Evolutionary conservation across 2,329 filamentous ascomycete genomes (phyloP), one percentile per base, ranked within the genome.

Genomic region (Hymenoscyphus linearis): DNA sequence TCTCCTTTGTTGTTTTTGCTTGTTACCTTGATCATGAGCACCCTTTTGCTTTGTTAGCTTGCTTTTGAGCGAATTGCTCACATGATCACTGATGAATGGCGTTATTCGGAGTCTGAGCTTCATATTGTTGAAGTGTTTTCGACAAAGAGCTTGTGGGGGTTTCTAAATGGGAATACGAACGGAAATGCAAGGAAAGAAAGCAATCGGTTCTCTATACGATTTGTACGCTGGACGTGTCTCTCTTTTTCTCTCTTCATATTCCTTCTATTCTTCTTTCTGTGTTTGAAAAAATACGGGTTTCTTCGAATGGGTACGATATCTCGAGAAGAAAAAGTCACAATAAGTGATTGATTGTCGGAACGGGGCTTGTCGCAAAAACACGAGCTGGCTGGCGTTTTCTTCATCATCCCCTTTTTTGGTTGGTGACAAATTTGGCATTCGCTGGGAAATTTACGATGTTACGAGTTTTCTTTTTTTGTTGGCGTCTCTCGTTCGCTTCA

Each of bases 151-250:
- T 31, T 31, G 6, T 31, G 40, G 40, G 40, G 18, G 2, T 18
- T 31, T 31, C n/a, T 47, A 25, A 18, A 34, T 14, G 22, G 34
- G 55, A 44, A 60, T 55, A 60, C 59, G 55, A 55, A 37, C 34
- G 55, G n/a, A 57, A 27, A 47, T 31, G 57, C 35, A 53, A 55
- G 35, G n/a, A 18, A 57, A 25, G 37, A 14, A 18, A 54, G n/a
- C 53, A 40, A 35, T 47, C 34, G 40, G 52, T 56, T 52, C 26
- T 27, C 59, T 37, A 13, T 26, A 55, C 18, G 60, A 64, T 47
- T 52, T 68, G 62, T 66, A 65, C 68, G 66, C 68, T 67, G 67
- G 68, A 60, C 66, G 68, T 68, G 66, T 62, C 60, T 63, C 66
- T 66, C 9, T 25, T 47, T 7, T 31, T 31, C 10, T 4, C 31